Percentiles rank a stretch among this genome's conserved stretches.
Conservation (phyloP, 164 flowering plant genomes). For the Aristolochia contorta region DNA sequence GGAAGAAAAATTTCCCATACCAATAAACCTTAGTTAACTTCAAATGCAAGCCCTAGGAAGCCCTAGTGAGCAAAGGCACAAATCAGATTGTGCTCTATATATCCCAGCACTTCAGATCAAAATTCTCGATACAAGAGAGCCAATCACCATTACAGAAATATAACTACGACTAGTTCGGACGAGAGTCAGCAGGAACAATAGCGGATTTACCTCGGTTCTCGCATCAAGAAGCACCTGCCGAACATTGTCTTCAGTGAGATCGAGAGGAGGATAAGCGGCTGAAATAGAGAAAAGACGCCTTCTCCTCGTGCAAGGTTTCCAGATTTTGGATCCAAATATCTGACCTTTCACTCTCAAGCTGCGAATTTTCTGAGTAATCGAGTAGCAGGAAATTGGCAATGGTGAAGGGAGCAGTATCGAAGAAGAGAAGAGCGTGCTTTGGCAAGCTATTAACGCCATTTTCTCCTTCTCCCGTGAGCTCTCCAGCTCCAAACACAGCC, state of each 20-base stretch:
- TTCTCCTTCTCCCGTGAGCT: not conserved
- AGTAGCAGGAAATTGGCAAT: not conserved
- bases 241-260: constrained; percentile 26
- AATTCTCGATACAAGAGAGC: too few relatives aligned
- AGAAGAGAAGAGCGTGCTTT: not conserved
- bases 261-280: constrained; percentile 20
- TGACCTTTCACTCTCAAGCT: not conserved
- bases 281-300: constrained; percentile 1
- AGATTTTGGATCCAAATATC: not conserved
- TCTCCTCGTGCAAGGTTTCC: not conserved
- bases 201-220: constrained; percentile 14
- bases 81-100: too few relatives aligned
- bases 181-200: not conserved
- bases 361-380: not conserved
- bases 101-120: too few relatives aligned
- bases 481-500: too few relatives aligned
- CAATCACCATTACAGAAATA: not conserved
- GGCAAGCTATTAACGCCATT: not conserved
- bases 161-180: not conserved
- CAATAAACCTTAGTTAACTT: not conserved
- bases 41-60: too few relatives aligned
- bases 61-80: too few relatives aligned
- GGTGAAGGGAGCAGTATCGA: not conserved
- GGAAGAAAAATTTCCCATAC: not conserved
- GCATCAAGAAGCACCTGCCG: constrained; percentile 22